phyloP scores from a whole-genome alignment of 805 yeast genomes.

The Zygotorulaspora sp. region DNA sequence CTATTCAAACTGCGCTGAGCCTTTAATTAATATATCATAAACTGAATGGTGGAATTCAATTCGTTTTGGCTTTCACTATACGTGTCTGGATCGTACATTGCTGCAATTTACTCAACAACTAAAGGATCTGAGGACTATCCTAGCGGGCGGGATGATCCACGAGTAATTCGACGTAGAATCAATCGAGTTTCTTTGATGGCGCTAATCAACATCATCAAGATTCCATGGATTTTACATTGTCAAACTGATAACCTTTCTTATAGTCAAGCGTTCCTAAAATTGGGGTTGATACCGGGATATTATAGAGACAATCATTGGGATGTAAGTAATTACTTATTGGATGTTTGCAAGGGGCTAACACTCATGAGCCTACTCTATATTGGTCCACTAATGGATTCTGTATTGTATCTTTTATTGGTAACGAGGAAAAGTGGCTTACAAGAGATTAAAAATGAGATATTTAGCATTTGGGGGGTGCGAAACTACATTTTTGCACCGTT shows the following conservation, averaged over 20 bases:
- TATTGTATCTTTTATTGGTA: constrained; percentile 20
- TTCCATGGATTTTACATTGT: constrained; percentile 17
- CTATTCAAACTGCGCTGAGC: too few species aligned
- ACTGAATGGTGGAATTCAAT: neutral
- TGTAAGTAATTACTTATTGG: constrained; percentile 10
- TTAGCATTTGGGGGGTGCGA: constrained; percentile 32
- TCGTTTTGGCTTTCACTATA: constrained; percentile 18
- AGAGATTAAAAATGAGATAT: constrained; percentile 19
- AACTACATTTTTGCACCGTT: constrained; percentile 34
- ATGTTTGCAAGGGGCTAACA: constrained; percentile 12
- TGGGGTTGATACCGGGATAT: constrained; percentile 28
- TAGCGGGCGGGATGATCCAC: constrained; percentile 32
- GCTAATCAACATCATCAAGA: constrained; percentile 17
- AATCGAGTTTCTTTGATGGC: constrained; percentile 17
- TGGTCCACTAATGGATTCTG: constrained; percentile 25
- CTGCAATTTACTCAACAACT: constrained; percentile 22
- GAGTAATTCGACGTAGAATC: constrained; percentile 26
- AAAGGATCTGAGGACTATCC: constrained; percentile 19
- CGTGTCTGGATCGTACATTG: constrained; percentile 29
- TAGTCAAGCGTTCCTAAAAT: constrained; percentile 13
- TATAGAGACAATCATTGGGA: constrained; percentile 17
- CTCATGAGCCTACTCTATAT: constrained; percentile 23
- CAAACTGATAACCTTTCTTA: constrained; percentile 4
- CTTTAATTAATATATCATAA: neutral
- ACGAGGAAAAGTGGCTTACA: constrained; percentile 10